phyloP scores from a whole-genome alignment of 441 rosid species.

The Gossypium davidsonii region DNA sequence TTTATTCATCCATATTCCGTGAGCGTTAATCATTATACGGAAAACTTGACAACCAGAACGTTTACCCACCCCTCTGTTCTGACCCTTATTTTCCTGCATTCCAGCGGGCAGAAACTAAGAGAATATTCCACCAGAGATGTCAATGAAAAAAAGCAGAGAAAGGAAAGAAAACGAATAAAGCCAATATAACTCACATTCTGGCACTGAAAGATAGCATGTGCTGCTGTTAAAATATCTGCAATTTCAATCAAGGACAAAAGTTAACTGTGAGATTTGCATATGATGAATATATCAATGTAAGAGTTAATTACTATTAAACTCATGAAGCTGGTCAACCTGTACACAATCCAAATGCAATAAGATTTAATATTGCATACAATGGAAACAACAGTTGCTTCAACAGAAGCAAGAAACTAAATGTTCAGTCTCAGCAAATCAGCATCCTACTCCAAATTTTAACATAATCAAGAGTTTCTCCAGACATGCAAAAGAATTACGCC shows the following conservation, averaged over 20 bases:
- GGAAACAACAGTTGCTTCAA: background rate
- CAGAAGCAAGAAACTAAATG: background rate
- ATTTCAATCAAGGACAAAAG: constrained; percentile 16
- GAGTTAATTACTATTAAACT: background rate
- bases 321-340: background rate
- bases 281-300: background rate
- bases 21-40: background rate
- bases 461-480: background rate
- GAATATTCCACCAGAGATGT: background rate
- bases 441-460: background rate
- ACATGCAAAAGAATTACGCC: background rate
- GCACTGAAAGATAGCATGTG: constrained; percentile 68
- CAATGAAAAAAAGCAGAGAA: background rate
- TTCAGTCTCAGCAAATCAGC: background rate
- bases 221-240: constrained; percentile 87
- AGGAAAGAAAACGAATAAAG: background rate
- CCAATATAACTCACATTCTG: constrained; percentile 53
- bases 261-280: background rate
- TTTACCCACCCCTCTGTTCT: background rate
- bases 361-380: background rate
- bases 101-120: background rate
- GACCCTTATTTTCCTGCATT: background rate
- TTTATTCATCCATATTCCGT: background rate
- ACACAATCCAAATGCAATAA: background rate
- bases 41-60: background rate